Evolutionary conservation across 2,329 filamentous ascomycete species (phyloP), one percentile per base, ranked within the genome.

Genomic region (Hymenoscyphus repandus): DNA sequence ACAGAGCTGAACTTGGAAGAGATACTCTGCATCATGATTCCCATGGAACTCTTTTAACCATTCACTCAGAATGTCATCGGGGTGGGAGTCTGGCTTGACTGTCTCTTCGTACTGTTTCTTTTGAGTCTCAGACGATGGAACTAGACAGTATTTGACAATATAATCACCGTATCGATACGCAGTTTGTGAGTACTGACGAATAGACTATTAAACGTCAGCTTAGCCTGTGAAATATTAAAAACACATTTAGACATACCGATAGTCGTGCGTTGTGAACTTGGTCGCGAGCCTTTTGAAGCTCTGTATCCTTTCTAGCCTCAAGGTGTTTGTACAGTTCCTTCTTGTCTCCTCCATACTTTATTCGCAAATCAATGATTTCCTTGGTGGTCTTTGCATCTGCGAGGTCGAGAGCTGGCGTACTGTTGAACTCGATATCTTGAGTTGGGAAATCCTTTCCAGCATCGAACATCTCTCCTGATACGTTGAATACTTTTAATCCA

Each of bases 361-460:
- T 68, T 9, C 69, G 65, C 13, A 74, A 58, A 15, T 62, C 64
- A 49, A 74, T 65, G 41, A 75, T 74, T 41, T 77, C 70, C 15
- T 63, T 64, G 1, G 72, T 74, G 1, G 69, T 72, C 49, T 72
- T 70, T 6, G 72, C 67, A 41, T 74, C 69, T 18, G 71, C 68
- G 6, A 77, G 67, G 39, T 78, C 73, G 10, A 77, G 66, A 1
- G 69, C 66, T 1, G 72, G 73, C 1, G 71, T 72, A 51, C 67
- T 73, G 58, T 77, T 77, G 62, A 77, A 76, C 15, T 72, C 71
- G 56, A 76, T 72, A 54, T 76, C 72, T 37, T 67, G 63, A 2
- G 64, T 67, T 0, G 55, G 54, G 11, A 57, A 58, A 22, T 58
- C 58, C 58, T 68, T 65, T 37, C 69, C 69, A 30, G 63, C 63